Conservation (phyloP, 805 yeast species). For the Blastobotrys peoriensis region DNA sequence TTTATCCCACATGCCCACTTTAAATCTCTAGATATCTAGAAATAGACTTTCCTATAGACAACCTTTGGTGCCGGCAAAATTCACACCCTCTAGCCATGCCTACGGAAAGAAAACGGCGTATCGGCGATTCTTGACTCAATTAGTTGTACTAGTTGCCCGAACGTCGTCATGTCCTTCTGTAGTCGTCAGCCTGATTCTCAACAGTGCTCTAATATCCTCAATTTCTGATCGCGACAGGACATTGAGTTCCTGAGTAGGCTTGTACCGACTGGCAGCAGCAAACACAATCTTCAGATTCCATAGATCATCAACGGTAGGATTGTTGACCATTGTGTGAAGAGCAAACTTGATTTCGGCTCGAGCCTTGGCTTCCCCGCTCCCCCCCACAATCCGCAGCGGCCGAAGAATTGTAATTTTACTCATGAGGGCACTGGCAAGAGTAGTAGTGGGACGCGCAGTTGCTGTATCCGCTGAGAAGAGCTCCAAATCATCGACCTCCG, state of each 20-base stretch:
- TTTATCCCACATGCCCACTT: too few relatives aligned
- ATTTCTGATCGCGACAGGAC: conserved; percentile 11
- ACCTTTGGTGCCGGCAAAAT: too few relatives aligned
- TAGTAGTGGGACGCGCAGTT: neutral
- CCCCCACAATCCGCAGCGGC: neutral
- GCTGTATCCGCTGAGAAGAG: neutral
- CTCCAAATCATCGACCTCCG: neutral
- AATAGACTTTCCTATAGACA: too few relatives aligned
- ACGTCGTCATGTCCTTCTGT: too few relatives aligned
- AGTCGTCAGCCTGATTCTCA: too few relatives aligned
- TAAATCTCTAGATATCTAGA: too few relatives aligned
- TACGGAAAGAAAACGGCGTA: too few relatives aligned
- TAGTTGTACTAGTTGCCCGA: too few relatives aligned
- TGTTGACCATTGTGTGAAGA: conserved; percentile 37
- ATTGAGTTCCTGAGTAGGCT: conserved; percentile 11
- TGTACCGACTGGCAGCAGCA: conserved; percentile 47
- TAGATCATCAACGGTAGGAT: conserved; percentile 48
- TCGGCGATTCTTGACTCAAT: too few relatives aligned
- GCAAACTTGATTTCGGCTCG: conserved; percentile 52
- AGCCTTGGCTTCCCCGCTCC: conserved; percentile 23
- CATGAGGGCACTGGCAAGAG: neutral
- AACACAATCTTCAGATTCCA: conserved; percentile 60
- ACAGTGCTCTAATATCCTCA: conserved; percentile 14
- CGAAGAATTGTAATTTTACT: neutral
- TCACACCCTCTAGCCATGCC: too few relatives aligned